These are phyloP conservation scores for Colletotrichum karsti DNA, from an alignment of 2,329 filamentous ascomycete genomes.

Conservation along the genomic window DNA sequence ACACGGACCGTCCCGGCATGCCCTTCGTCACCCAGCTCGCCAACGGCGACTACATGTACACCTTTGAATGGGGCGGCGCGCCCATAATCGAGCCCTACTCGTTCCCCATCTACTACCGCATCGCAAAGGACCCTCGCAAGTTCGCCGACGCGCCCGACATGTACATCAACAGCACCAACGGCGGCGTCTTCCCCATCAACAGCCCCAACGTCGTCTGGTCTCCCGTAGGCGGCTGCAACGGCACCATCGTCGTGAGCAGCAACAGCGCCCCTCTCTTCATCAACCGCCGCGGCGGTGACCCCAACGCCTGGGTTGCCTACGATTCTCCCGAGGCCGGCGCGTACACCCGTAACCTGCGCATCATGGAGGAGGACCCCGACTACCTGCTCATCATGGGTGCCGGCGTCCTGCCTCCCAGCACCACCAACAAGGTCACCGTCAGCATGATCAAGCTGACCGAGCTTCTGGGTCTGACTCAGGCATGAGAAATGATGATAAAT, in stretches of 20 bases:
- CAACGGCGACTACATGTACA: constrained; percentile 69
- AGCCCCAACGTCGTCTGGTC: constrained; percentile 55
- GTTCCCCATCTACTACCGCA: constrained; percentile 56
- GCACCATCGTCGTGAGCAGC: constrained; percentile 52
- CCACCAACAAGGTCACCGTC: constrained; percentile 50
- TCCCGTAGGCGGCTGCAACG: constrained; percentile 51
- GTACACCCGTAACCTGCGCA: constrained; percentile 46
- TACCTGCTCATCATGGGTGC: constrained; percentile 53
- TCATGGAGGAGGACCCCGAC: constrained; percentile 43
- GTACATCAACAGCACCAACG: constrained; percentile 42
- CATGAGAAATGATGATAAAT: neutral
- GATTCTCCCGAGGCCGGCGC: constrained; percentile 43
- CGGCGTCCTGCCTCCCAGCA: constrained; percentile 55
- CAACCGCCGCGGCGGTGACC: constrained; percentile 49
- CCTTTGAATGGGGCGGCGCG: constrained; percentile 68
- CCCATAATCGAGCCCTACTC: constrained; percentile 41
- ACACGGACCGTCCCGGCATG: constrained; percentile 75
- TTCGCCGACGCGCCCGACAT: constrained; percentile 43
- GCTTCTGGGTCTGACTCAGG: constrained; percentile 25
- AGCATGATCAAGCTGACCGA: constrained; percentile 43
- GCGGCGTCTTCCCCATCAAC: constrained; percentile 43
- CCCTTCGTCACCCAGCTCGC: constrained; percentile 67
- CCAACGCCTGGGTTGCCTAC: constrained; percentile 45
- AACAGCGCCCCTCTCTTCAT: constrained; percentile 49
- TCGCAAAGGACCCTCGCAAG: constrained; percentile 46